Conservation (phyloP, 495 filamentous ascomycete genomes). For the Peziza echinospora region DNA sequence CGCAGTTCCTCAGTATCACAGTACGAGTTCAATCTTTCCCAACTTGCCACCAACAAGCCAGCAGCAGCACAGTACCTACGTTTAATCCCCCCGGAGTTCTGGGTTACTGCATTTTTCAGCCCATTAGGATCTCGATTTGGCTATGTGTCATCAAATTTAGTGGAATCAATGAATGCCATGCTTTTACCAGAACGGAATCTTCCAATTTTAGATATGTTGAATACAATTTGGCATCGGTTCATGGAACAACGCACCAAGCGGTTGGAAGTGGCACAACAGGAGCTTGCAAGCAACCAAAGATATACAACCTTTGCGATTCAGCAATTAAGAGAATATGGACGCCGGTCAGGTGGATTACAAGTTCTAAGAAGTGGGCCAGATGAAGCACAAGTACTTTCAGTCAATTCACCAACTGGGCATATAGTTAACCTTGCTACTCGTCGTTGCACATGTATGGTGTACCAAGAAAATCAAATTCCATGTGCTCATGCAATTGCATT, state of each 20-base stretch:
- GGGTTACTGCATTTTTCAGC: constrained; percentile 1
- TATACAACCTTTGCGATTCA: neutral
- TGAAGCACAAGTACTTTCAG: neutral
- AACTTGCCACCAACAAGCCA: neutral
- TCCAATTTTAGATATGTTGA: neutral
- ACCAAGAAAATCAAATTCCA: neutral
- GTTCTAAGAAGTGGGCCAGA: neutral
- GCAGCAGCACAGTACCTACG: neutral
- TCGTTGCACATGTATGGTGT: neutral
- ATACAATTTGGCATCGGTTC: neutral
- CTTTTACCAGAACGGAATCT: neutral
- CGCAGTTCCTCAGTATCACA: too few species aligned
- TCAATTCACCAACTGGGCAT: neutral
- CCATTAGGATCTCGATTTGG: constrained; percentile 1
- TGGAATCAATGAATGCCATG: neutral
- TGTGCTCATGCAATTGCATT: neutral
- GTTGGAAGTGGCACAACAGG: neutral
- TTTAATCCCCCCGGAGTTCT: neutral
- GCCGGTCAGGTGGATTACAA: neutral
- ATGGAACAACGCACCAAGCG: neutral
- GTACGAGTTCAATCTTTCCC: neutral
- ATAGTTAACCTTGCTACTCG: neutral
- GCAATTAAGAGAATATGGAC: neutral
- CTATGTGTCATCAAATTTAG: neutral
- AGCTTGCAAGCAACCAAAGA: neutral